A percentile compares a stretch with the other conserved stretches of the same genome.
Conservation (phyloP, 1,284 basidiomycete genomes). For the Tilletia indica region DNA sequence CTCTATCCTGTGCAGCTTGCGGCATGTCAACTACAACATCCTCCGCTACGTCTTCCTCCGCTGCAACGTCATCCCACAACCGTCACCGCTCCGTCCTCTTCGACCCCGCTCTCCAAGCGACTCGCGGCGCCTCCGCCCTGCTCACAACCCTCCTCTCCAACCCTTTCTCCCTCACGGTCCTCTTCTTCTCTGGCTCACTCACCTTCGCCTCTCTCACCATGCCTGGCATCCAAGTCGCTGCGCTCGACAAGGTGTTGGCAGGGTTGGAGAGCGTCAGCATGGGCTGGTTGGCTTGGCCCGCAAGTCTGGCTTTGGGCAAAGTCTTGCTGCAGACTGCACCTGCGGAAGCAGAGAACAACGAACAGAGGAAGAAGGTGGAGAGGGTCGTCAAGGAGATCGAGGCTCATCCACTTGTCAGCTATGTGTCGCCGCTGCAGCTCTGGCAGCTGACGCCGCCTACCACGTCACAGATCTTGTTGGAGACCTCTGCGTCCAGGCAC, state of each 20-base stretch:
- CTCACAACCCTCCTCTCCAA: constrained; percentile 42
- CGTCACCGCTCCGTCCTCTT: constrained; percentile 39
- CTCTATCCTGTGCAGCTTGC: constrained; percentile 30
- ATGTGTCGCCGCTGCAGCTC: constrained; percentile 39
- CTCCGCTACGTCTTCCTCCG: constrained; percentile 22
- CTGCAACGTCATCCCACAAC: constrained; percentile 16
- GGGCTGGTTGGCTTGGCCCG: constrained; percentile 50
- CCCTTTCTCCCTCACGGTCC: constrained; percentile 50
- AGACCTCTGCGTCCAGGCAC: not conserved
- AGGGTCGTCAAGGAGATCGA: constrained; percentile 28
- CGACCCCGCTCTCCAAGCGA: constrained; percentile 35
- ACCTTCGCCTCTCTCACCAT: constrained; percentile 41
- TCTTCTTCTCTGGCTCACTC: constrained; percentile 48
- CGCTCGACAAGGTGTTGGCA: constrained; percentile 53
- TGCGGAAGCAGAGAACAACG: constrained; percentile 38
- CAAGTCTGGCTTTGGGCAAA: constrained; percentile 45
- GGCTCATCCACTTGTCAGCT: constrained; percentile 42
- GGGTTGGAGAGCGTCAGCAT: constrained; percentile 49
- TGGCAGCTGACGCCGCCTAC: constrained; percentile 54
- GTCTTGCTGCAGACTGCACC: constrained; percentile 52
- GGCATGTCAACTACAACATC: constrained; percentile 47
- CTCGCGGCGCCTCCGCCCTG: constrained; percentile 31
- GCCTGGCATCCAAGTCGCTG: constrained; percentile 47
- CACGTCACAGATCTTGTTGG: constrained; percentile 22
- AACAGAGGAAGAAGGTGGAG: constrained; percentile 22